phyloP scores from a whole-genome alignment of 2,329 filamentous ascomycete species.

The Leptosphaerulina australis region DNA sequence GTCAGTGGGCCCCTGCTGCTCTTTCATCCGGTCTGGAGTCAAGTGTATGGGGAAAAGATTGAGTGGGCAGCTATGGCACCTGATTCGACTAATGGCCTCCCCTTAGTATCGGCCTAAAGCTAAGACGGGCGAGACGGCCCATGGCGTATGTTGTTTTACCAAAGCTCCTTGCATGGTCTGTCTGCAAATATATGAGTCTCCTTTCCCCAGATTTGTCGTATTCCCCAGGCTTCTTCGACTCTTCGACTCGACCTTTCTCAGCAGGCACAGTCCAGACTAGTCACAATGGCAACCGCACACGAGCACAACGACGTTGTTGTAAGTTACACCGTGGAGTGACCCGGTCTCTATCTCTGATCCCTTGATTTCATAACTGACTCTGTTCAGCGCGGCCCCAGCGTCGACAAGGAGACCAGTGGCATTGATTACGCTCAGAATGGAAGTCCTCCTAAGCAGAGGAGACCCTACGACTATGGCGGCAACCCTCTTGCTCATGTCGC shows the following conservation, averaged over 20 bases:
- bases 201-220: slow-evolving; percentile 35
- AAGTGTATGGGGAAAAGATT: slow-evolving; percentile 37
- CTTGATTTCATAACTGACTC: slow-evolving; percentile 12
- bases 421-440: slow-evolving; percentile 51
- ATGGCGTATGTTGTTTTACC: slow-evolving; percentile 42
- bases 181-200: slow-evolving; percentile 43
- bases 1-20: slow-evolving; percentile 29
- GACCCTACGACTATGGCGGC: slow-evolving; percentile 58
- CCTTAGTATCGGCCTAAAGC: slow-evolving; percentile 31
- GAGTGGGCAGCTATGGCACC: slow-evolving; percentile 38
- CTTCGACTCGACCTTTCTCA: slow-evolving; percentile 2
- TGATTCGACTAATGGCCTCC: slow-evolving; percentile 40
- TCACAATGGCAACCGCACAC: slow-evolving; percentile 52
- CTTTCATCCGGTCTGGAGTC: slow-evolving; percentile 45
- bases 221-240: slow-evolving; percentile 34
- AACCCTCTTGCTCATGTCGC: slow-evolving; percentile 59
- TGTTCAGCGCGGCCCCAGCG: slow-evolving; percentile 30
- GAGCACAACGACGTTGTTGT: slow-evolving; percentile 45
- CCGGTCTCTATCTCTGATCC: background rate
- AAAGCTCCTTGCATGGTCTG: slow-evolving; percentile 32
- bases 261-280: slow-evolving; percentile 4
- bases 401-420: slow-evolving; percentile 41
- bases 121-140: slow-evolving; percentile 31
- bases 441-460: slow-evolving; percentile 47
- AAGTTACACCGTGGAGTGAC: slow-evolving; percentile 16